Base-by-base conservation (phyloP, 345 rosid species). In the Eucalyptus pumila region DNA sequence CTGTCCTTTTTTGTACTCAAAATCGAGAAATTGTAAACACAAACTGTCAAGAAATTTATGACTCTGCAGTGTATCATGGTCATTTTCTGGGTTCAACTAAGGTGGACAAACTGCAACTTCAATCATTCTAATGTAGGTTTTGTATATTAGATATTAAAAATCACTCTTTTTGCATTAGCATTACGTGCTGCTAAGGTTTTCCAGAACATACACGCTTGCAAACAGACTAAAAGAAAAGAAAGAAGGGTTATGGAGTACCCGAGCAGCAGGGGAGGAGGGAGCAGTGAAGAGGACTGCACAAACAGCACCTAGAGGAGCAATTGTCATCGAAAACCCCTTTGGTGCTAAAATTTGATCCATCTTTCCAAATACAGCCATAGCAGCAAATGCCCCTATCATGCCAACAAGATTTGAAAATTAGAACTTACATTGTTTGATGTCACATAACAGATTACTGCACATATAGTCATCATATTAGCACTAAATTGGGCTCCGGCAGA, bases 231-330 rank as follows among this genome's bases (percentile, higher is more conserved):
- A 80, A 9, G 30, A 40, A 72, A 65, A 47, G 21, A 30, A 42
- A 11, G 11, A 14, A 51, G 45, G 47, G 27, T 40, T 76, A 6
- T 21, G 24, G 24, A 45, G 32, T 92, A 95, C 97, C 93, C 97
- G 94, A 80, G 99, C 99, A 72, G 96, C 96, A 54, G 99, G 99
- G 89, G 98, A 91, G 34, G 98, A 93, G n/a, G 99, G 99, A 48
- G 95, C 51, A 87, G 92, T 91, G 90, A 96, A 95, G 85, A 97
- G 99, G 58, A 96, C 96, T 48, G 99, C 98, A 50, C 90, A 95
- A 88, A 97, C 99, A 19, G 99, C 98, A 14, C 99, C 99, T 45
- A 96, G 88, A 21, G 99, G 99, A 40, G 99, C 98, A 88, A 97
- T 94, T 21, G 98, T 95, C 91, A 96, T 92, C 37, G 98, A 92